Conservation (phyloP, 129 eudicot species). For the Pseudognaphalium luteoalbum region DNA sequence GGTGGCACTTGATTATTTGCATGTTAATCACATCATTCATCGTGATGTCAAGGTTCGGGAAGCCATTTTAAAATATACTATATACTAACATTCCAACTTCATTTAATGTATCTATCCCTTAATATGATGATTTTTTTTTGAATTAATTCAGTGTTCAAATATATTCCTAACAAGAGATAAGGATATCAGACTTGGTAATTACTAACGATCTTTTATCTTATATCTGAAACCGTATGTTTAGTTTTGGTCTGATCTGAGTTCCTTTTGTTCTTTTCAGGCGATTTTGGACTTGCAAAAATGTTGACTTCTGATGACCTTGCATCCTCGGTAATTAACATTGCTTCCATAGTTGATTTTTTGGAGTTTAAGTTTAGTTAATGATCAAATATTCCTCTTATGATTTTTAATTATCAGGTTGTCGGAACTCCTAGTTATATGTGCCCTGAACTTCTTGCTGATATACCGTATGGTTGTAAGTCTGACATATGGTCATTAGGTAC, state of each 20-base stretch:
- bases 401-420: conserved; percentile 59
- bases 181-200: conserved; percentile 88
- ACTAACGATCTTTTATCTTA: background rate
- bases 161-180: conserved; percentile 86
- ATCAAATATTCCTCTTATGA: background rate
- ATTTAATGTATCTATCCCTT: conserved; percentile 4
- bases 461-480: conserved; percentile 97
- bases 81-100: background rate
- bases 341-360: background rate
- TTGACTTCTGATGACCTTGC: conserved; percentile 90
- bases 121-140: conserved; percentile 14
- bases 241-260: background rate
- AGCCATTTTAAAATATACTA: conserved; percentile 17
- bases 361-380: conserved; percentile 1
- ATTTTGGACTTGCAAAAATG: conserved; percentile 98
- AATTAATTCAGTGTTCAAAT: conserved; percentile 75
- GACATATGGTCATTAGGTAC: conserved; percentile 99
- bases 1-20: conserved; percentile 95
- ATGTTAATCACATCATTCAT: conserved; percentile 81
- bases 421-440: conserved; percentile 99
- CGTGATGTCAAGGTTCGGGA: conserved; percentile 94
- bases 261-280: conserved; percentile 53
- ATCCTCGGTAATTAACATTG: conserved; percentile 66
- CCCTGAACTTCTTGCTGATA: conserved; percentile 99
- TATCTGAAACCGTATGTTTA: conserved; percentile 5